Evolutionary conservation across 805 yeast genomes (phyloP).

Genomic region (Lipomyces oligophaga): DNA sequence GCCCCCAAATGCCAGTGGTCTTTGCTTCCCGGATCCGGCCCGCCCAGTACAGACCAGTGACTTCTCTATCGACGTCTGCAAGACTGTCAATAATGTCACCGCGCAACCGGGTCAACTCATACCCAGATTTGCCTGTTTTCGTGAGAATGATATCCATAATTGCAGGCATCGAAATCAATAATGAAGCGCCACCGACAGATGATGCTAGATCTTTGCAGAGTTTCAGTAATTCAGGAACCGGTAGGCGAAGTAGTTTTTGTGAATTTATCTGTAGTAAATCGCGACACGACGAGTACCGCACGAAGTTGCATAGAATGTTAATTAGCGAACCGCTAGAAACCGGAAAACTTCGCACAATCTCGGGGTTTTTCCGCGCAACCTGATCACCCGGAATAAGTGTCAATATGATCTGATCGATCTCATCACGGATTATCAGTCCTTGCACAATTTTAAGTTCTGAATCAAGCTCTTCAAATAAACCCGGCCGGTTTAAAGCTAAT

Average conservation of each 20-base stretch:
- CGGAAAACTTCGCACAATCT: conserved; percentile 13
- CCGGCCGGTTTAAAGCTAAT: conserved; percentile 10
- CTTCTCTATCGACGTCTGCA: conserved; percentile 13
- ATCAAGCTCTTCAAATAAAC: conserved; percentile 13
- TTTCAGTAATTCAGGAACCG: conserved; percentile 22
- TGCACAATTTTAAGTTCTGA: conserved; percentile 1
- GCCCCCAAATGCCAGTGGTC: conserved; percentile 20
- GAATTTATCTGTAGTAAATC: conserved; percentile 11
- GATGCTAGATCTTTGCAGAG: conserved; percentile 18
- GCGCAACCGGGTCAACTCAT: conserved; percentile 17
- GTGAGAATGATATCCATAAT: conserved; percentile 27
- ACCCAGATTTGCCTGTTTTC: conserved; percentile 16
- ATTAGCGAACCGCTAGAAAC: conserved; percentile 9
- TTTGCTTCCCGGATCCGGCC: conserved; percentile 18
- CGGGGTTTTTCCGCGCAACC: conserved; percentile 13
- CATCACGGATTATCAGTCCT: conserved; percentile 17
- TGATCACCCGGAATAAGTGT: conserved; percentile 16
- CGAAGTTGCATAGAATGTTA: conserved; percentile 11
- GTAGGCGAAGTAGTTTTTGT: conserved; percentile 14
- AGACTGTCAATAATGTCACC: conserved; percentile 20
- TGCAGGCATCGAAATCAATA: conserved; percentile 23
- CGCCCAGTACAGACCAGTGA: conserved; percentile 26
- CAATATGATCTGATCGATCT: conserved; percentile 12
- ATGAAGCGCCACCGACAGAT: conserved; percentile 18
- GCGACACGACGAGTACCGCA: conserved; percentile 8